Conservation (phyloP, 2,329 filamentous ascomycete genomes). For the Sporothrix sp. region DNA sequence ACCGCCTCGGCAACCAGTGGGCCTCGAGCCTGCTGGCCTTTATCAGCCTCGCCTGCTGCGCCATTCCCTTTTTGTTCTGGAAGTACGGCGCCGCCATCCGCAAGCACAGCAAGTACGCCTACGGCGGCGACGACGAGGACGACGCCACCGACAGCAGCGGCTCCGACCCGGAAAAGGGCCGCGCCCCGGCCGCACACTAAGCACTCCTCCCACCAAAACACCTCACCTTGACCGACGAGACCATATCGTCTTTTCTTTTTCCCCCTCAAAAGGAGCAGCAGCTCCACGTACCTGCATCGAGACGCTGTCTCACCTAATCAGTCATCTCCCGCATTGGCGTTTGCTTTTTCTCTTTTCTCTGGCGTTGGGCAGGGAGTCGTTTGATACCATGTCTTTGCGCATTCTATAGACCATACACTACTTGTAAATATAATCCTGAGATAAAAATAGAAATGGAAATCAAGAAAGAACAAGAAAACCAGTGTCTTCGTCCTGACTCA, state of each 20-base stretch:
- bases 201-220: too few relatives aligned
- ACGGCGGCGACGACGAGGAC: constrained; percentile 46
- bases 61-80: constrained; percentile 77
- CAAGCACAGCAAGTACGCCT: constrained; percentile 61
- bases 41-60: constrained; percentile 66
- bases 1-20: constrained; percentile 64
- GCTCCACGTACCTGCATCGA: neutral
- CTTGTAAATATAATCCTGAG: too few relatives aligned
- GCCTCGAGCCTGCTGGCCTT: constrained; percentile 64
- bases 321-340: too few relatives aligned
- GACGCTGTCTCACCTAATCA: too few relatives aligned
- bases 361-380: neutral
- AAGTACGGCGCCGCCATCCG: constrained; percentile 64
- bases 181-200: neutral
- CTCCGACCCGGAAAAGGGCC: constrained; percentile 11
- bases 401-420: too few relatives aligned
- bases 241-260: neutral
- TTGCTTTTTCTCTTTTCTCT: too few relatives aligned
- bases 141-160: constrained; percentile 15
- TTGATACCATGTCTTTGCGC: too few relatives aligned
- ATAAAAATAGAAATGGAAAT: too few relatives aligned
- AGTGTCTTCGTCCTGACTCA: too few relatives aligned
- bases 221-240: too few relatives aligned
- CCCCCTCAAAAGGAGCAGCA: too few relatives aligned
- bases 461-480: too few relatives aligned